Percentiles rank a stretch among this genome's conserved stretches.
phyloP scores from a whole-genome alignment of 2,329 filamentous ascomycete species.

The Exophiala bonariae region DNA sequence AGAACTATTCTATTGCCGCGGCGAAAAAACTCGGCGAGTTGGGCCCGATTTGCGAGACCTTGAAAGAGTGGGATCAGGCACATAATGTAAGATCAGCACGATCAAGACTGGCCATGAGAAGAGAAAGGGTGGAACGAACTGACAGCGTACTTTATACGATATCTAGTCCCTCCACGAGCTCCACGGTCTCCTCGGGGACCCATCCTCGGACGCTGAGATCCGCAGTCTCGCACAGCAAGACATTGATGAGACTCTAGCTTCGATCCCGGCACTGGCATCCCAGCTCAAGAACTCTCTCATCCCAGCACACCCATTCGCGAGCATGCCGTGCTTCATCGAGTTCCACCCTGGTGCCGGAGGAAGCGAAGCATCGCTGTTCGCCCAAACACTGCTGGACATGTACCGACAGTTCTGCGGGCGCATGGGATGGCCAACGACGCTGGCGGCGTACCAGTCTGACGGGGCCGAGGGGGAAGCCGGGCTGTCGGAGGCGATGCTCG shows the following conservation, averaged over 20 bases:
- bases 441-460: slow-evolving; percentile 82
- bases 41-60: slow-evolving; percentile 50
- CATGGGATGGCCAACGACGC: slow-evolving; percentile 62
- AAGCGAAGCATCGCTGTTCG: slow-evolving; percentile 87
- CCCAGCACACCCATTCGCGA: slow-evolving; percentile 84
- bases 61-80: slow-evolving; percentile 60
- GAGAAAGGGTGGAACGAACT: no score
- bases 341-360: slow-evolving; percentile 90
- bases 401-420: slow-evolving; percentile 77
- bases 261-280: slow-evolving; percentile 63
- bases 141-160: neutral
- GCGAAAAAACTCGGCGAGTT: slow-evolving; percentile 60
- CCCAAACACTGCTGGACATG: slow-evolving; percentile 84
- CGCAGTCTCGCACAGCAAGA: slow-evolving; percentile 65
- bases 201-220: slow-evolving; percentile 59
- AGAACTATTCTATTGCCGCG: slow-evolving; percentile 55
- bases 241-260: slow-evolving; percentile 63
- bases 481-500: slow-evolving; percentile 83
- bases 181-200: slow-evolving; percentile 71
- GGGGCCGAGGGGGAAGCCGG: slow-evolving; percentile 57
- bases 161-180: slow-evolving; percentile 65
- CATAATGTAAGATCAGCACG: slow-evolving; percentile 53
- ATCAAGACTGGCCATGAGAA: slow-evolving; percentile 13
- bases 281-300: slow-evolving; percentile 76
- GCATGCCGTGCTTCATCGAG: slow-evolving; percentile 87